A percentile compares a stretch with the other conserved stretches of the same genome.
Conservation (phyloP, 768 basidiomycete genomes). For the Pholiota molesta region DNA sequence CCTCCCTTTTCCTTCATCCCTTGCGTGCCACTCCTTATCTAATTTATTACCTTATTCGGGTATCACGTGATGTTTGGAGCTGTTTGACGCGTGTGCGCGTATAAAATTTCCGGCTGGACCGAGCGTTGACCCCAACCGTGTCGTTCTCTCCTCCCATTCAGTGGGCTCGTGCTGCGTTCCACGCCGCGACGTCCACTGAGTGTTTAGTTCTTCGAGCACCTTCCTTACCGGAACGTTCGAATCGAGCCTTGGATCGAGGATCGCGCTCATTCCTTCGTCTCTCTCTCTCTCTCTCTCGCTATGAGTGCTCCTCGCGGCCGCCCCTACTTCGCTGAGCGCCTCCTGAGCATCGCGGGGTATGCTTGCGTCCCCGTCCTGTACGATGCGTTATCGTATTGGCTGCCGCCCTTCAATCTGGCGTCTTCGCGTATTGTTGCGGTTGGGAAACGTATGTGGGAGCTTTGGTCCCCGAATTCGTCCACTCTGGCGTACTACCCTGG, state of each 20-base stretch:
- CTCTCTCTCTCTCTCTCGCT: background rate
- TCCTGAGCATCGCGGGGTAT: background rate
- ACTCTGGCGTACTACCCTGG: background rate
- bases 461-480: background rate
- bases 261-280: no score
- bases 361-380: background rate
- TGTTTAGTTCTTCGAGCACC: no score
- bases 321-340: background rate
- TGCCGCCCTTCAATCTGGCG: background rate
- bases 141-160: no score
- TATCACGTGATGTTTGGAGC: no score
- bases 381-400: background rate
- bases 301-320: background rate
- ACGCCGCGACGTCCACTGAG: no score
- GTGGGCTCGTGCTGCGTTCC: no score
- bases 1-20: background rate
- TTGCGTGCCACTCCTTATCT: no score
- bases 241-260: background rate
- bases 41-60: no score
- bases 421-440: background rate
- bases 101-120: no score
- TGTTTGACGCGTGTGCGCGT: no score
- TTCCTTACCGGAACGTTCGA: no score
- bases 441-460: background rate
- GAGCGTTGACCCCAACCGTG: background rate